phyloP scores from a whole-genome alignment of 306 rosid species.

The Castanospermum australe region DNA sequence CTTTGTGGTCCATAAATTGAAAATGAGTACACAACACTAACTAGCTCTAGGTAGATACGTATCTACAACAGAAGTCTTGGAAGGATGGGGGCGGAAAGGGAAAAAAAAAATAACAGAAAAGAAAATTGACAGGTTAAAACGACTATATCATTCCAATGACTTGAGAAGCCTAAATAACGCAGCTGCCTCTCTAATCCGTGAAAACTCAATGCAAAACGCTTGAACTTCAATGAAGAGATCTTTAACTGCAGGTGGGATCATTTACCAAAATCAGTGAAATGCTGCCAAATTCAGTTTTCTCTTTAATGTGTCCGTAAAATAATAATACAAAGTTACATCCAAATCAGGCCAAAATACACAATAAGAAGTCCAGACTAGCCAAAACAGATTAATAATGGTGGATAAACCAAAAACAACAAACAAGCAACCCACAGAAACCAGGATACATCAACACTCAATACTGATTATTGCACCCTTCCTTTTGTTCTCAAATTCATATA shows the following conservation, averaged over 20 bases:
- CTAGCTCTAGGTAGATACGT: conserved; percentile 36
- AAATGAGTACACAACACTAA: conserved; percentile 30
- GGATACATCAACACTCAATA: background rate
- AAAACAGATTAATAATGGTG: background rate
- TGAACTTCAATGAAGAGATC: conserved; percentile 94
- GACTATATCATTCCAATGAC: conserved; percentile 61
- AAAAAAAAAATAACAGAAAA: background rate
- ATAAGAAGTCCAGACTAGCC: background rate
- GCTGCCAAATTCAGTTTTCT: background rate
- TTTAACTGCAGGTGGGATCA: conserved; percentile 59
- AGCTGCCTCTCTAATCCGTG: conserved; percentile 92
- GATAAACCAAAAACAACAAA: background rate
- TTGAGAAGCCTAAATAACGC: conserved; percentile 90
- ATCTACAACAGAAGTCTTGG: conserved; percentile 42
- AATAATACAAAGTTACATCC: conserved; percentile 7
- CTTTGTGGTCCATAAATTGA: conserved; percentile 30
- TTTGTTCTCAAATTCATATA: background rate
- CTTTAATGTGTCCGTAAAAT: background rate
- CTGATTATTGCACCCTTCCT: background rate
- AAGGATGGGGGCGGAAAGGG: background rate
- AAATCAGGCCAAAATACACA: background rate
- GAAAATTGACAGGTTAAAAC: background rate
- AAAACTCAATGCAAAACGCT: conserved; percentile 92
- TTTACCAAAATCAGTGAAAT: conserved; percentile 23
- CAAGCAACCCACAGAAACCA: background rate